These are phyloP conservation scores for Oenanthe sinensis DNA, from an alignment of 129 eudicot genomes.

Conservation along the genomic window DNA sequence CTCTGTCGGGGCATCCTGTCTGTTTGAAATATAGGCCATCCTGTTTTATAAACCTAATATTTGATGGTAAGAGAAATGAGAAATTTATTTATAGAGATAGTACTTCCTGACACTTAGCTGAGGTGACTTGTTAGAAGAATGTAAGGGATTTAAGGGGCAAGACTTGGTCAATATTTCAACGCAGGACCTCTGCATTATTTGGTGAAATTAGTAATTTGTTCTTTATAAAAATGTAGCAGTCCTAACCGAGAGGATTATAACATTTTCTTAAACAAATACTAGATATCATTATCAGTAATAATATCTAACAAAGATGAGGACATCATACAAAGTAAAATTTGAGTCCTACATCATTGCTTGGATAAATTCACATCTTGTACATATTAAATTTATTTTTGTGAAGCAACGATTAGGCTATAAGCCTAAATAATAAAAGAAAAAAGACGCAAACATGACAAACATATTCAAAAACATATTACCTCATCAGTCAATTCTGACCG, in stretches of 20 bases:
- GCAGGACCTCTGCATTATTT: not conserved
- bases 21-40: not conserved
- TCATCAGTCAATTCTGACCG: conserved; percentile 46
- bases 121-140: not conserved
- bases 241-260: not conserved
- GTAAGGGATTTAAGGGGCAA: not conserved
- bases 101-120: not conserved
- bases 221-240: not conserved
- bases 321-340: not conserved
- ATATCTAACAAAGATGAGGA: not conserved
- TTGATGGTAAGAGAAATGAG: not conserved
- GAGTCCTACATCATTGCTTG: too few relatives aligned
- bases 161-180: too few relatives aligned
- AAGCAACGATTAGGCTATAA: not conserved
- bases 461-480: conserved; percentile 30
- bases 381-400: too few relatives aligned
- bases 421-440: not conserved
- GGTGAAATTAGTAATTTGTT: not conserved
- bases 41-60: not conserved
- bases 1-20: not conserved
- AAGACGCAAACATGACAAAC: not conserved
- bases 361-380: too few relatives aligned
- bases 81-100: not conserved
- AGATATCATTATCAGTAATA: not conserved
- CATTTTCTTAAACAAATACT: not conserved